Base-by-base conservation (phyloP, 805 yeast species). In the Cyberlindnera sargentensis region DNA sequence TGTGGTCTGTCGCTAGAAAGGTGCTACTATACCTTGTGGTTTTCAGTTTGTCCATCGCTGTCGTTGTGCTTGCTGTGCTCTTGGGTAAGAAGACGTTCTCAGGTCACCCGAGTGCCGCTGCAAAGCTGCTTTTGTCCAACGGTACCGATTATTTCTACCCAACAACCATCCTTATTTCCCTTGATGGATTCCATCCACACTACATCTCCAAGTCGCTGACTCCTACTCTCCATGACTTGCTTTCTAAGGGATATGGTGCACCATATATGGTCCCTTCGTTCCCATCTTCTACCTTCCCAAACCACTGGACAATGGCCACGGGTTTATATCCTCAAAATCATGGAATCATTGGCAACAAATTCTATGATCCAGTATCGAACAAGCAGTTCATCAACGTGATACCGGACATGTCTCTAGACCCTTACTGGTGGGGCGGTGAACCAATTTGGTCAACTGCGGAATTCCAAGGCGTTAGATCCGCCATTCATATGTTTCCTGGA, bases 401-500 rank as follows among this genome's bases (percentile, higher is more conserved):
- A 44, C 78, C 80, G 0, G 64, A 63, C 28, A 60, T 58, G 46
- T 80, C 83, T 4, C 57, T 76, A 26, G 76, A 73, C 33, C 66
- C 62, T n/a, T 72, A 67, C 24, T 89, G 79, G 72, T 89, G 96
- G 95, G 91, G 89, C 25, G 95, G 95, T 25, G 93, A 86, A 58
- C 93, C 96, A 0, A 56, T 90, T 23, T 90, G 97, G 97, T 65
- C 72, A 30, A 85, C 95, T 1, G 88, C 91, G 0, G 68, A 68
- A 28, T 60, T 61, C 20, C 84, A 84, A 46, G 82, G 80, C 5
- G 72, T 82, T 2, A 65, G 66, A 3, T 64, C 83, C 5, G 95
- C 89, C 0, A 82, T 87, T n/a, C 95, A 89, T 62, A 89, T 88
- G 96, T 90, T 95, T 95, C 96, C 96, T 0, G 96, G 96, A 2